These are phyloP conservation scores for Leishmania aethiopica DNA, from an alignment of 208 protist species.

Conservation along the genomic window DNA sequence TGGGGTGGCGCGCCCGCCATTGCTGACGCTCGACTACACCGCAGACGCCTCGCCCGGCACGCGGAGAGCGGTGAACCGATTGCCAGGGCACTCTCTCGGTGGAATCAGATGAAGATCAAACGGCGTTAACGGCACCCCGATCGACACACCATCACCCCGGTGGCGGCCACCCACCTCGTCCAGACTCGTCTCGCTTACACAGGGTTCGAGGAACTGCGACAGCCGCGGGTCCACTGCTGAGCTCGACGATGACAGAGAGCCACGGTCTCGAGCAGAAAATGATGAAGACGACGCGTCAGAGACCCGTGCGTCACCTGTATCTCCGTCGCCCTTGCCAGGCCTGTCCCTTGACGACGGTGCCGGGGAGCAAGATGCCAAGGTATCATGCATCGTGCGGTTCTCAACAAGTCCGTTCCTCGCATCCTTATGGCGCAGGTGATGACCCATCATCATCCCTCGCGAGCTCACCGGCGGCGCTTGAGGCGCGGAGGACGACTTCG, in stretches of 20 bases:
- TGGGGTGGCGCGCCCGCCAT: background rate
- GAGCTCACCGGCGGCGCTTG: background rate
- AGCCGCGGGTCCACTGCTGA: constrained; percentile 17
- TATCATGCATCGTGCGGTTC: background rate
- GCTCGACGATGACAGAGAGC: background rate
- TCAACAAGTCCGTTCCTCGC: background rate
- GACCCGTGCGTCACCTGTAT: background rate
- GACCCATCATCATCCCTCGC: background rate
- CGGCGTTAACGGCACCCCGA: background rate
- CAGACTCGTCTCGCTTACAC: background rate
- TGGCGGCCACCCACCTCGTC: background rate
- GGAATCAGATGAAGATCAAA: constrained; percentile 8
- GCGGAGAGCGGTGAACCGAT: background rate
- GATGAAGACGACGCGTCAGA: background rate
- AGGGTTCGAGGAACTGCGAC: constrained; percentile 11
- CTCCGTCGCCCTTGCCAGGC: background rate
- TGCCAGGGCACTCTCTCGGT: background rate
- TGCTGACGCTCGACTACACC: too few relatives aligned
- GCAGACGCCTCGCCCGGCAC: background rate
- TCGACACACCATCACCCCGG: background rate
- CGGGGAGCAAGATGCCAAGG: background rate
- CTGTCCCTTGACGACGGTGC: background rate
- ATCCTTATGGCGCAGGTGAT: background rate
- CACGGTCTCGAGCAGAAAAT: background rate
- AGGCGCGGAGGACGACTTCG: background rate